A percentile compares a stretch with the other conserved stretches of the same genome.
phyloP scores from a whole-genome alignment of 352 stramenopile genomes.

The Globisporangium splendens region DNA sequence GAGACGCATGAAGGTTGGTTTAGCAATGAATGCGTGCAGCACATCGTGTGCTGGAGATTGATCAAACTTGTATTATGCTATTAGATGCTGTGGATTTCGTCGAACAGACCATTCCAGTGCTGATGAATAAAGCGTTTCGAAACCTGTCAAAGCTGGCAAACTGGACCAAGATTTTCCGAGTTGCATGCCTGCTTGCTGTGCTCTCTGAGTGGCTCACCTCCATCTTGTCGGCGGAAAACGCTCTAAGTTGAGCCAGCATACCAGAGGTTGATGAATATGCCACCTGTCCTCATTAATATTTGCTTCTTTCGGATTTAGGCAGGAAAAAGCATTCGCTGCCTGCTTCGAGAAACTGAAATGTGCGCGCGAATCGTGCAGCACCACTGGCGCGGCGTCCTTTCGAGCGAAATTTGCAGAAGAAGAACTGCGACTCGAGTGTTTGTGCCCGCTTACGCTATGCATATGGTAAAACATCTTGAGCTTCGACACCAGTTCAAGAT shows the following conservation, averaged over 20 bases:
- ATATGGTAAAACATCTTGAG: conserved; percentile 70
- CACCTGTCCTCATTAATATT: background rate
- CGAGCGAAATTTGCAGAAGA: conserved; percentile 37
- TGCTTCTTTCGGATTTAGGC: conserved; percentile 8
- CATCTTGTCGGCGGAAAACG: conserved; percentile 62
- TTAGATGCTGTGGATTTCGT: conserved; percentile 57
- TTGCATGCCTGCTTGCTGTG: conserved; percentile 44
- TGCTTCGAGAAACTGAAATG: conserved; percentile 61
- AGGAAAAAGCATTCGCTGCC: conserved; percentile 39
- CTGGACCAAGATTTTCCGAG: conserved; percentile 50
- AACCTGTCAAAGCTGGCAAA: conserved; percentile 57
- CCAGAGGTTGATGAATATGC: background rate
- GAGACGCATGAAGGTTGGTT: conserved; percentile 55
- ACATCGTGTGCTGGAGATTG: no score
- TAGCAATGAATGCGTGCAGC: background rate
- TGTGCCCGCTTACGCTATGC: conserved; percentile 65
- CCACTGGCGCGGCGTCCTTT: conserved; percentile 61
- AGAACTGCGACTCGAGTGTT: conserved; percentile 48
- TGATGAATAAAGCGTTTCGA: conserved; percentile 75
- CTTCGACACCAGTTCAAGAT: conserved; percentile 65
- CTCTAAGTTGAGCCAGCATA: conserved; percentile 13
- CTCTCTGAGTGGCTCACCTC: conserved; percentile 61
- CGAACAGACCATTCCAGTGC: conserved; percentile 58
- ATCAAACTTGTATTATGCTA: background rate
- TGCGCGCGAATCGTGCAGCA: conserved; percentile 76